Conservation (phyloP, 441 rosid species). For the Erodium chrysanthum region DNA sequence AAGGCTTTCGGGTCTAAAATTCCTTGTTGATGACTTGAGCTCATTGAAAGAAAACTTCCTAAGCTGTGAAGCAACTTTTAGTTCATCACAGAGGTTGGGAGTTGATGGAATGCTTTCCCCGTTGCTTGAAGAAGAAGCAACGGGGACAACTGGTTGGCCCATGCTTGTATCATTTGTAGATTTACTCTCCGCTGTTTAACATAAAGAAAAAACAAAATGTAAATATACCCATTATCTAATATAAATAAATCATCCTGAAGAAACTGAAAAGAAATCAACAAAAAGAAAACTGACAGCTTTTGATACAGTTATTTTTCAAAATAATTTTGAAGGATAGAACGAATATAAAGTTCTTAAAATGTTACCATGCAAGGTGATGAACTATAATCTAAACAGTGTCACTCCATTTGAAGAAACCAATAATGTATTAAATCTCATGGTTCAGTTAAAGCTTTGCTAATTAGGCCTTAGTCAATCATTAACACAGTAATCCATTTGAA, state of each 20-base stretch:
- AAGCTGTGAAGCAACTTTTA: conserved; percentile 27
- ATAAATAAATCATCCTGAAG: no score
- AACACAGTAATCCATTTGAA: no score
- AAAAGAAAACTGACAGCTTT: not conserved
- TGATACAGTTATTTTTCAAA: not conserved
- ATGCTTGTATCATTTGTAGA: conserved; percentile 7
- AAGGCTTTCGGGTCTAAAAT: conserved; percentile 45
- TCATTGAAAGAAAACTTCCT: conserved; percentile 29
- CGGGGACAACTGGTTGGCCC: conserved; percentile 5
- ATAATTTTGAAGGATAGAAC: no score
- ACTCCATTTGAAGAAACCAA: no score
- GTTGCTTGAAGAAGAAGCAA: conserved; percentile 15
- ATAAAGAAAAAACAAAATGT: not conserved
- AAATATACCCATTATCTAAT: not conserved
- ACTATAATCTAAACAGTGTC: no score
- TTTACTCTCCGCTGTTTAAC: conserved; percentile 13
- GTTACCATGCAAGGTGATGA: no score
- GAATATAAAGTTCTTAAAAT: no score
- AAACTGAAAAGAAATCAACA: not conserved
- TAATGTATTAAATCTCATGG: no score
- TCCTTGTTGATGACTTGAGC: conserved; percentile 38
- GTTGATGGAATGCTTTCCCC: conserved; percentile 24
- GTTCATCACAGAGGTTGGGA: conserved; percentile 16
- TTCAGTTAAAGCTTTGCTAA: no score
- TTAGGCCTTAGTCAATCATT: no score